phyloP scores from a whole-genome alignment of 768 basidiomycete genomes.

The Russula earlei region DNA sequence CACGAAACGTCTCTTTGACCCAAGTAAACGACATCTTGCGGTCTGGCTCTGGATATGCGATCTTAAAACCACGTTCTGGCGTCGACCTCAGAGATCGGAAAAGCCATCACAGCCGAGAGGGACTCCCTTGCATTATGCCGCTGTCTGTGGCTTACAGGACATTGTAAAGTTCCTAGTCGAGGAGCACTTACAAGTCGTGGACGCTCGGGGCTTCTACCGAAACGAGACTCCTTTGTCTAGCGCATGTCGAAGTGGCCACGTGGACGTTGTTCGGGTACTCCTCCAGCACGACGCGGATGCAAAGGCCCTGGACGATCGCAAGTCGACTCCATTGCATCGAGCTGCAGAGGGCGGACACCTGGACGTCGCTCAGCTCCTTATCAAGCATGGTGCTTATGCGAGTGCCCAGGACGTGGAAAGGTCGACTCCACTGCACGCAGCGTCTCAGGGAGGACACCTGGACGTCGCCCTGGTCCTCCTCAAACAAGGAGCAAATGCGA shows the following conservation, averaged over 20 bases:
- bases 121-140: not conserved
- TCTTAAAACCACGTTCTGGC: not conserved
- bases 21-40: not conserved
- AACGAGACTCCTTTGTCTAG: not conserved
- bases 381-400: not conserved
- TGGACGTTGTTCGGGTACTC: not conserved
- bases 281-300: not conserved
- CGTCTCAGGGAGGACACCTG: not conserved
- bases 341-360: not conserved
- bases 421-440: not conserved
- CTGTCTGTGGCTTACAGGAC: not conserved
- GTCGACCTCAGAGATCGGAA: not conserved
- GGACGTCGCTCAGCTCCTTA: not conserved
- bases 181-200: not conserved
- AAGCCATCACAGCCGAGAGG: not conserved
- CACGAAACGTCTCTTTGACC: not conserved
- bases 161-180: not conserved
- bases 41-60: slow-evolving; percentile 2
- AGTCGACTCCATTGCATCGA: not conserved
- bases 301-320: not conserved
- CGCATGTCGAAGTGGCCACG: not conserved
- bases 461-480: not conserved
- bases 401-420: not conserved
- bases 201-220: not conserved
- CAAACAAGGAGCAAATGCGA: not conserved